Base-by-base conservation (phyloP, 2,329 filamentous ascomycete species). In the Magnaporthiopsis rhizophila region DNA sequence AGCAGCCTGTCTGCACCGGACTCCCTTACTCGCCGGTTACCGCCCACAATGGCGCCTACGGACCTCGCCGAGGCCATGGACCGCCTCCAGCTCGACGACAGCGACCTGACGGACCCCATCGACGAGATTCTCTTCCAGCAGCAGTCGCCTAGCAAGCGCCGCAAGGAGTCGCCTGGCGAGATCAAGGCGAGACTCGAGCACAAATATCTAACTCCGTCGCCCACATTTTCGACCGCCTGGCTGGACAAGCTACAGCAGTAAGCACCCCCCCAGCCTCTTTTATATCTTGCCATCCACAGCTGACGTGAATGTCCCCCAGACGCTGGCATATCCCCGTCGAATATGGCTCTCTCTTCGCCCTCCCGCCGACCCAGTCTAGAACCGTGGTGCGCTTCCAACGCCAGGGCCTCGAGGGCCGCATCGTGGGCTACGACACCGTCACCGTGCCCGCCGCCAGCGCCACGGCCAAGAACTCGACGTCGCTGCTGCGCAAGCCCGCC, bases 401-500 rank as follows among this genome's bases (percentile, higher is more conserved):
- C 64, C 92, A 97, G 76, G 95, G 95, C 7, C 83, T 98, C 18
- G 92, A 98, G 76, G 95, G 95, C 28, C 86, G 89, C 63, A 94
- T 99, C 30, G 96, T 91, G 11, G 93, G 93, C 62, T 98, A 99
- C 76, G 90, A 89, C 72, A 95, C 97, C 74, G 91, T 98, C 62
- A 97, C 95, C 0, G 87, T 98, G 11, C 92, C 94, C 6, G 91
- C 91, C 45, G 90, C 88, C 71, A 96, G 90, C 71, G 91, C 90
- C 21, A 97, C 91, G 21, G 94, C 92, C 61, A 99, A 97, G 78
- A 97, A 96, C 72, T 97, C 92, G 3, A 98, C 93, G 0, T 97
- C 92, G 6, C 81, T 97, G 57, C 80, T 90, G 21, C 86, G 95
- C 59, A 96, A 96, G 72, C 94, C 94, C 3, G 94, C 91, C 18